These are phyloP conservation scores for Papiliotrema nemorosa DNA, from an alignment of 1,284 basidiomycete genomes.

Conservation along the genomic window DNA sequence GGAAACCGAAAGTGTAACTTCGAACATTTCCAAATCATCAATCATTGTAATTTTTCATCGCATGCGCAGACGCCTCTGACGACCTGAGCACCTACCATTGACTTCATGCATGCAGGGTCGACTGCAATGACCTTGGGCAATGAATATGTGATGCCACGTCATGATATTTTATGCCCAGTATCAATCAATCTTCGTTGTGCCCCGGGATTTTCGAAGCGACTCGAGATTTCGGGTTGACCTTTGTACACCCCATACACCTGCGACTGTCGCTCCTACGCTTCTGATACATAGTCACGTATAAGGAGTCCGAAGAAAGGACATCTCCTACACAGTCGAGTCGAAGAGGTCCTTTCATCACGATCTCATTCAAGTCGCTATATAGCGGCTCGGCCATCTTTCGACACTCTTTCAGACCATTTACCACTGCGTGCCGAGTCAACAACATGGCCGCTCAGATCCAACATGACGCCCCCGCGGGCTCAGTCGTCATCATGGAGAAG, in stretches of 20 bases:
- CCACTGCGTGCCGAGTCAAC: background rate
- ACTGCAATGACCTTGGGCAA: background rate
- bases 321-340: too few relatives aligned
- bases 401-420: background rate
- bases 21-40: too few relatives aligned
- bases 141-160: background rate
- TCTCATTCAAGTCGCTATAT: background rate
- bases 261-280: too few relatives aligned
- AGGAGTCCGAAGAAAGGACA: too few relatives aligned
- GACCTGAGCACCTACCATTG: too few relatives aligned
- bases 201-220: too few relatives aligned
- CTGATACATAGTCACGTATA: too few relatives aligned
- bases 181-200: too few relatives aligned
- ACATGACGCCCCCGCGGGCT: conserved; percentile 26
- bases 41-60: too few relatives aligned
- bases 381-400: background rate
- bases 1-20: background rate
- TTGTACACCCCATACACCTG: too few relatives aligned
- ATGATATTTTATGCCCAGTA: background rate
- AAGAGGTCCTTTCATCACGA: background rate
- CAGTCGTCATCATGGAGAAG: conserved; percentile 48
- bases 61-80: too few relatives aligned
- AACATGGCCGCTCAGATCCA: conserved; percentile 34
- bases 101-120: background rate
- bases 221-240: too few relatives aligned